phyloP scores from a whole-genome alignment of 2,329 filamentous ascomycete genomes.

The Fusarium staphyleae region DNA sequence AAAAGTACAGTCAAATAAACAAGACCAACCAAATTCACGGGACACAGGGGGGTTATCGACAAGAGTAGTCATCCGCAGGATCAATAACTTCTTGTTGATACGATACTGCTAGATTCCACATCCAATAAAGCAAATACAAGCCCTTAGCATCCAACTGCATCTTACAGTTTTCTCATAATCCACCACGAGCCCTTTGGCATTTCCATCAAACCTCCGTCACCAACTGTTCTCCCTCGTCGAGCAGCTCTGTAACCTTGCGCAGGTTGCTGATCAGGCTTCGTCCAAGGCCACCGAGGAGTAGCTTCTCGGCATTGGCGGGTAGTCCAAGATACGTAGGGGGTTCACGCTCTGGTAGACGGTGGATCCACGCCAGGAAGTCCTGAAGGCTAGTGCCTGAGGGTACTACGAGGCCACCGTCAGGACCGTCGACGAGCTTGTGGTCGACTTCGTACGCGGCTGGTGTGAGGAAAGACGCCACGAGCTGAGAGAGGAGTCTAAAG shows the following conservation, averaged over 20 bases:
- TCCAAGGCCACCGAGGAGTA: conserved; percentile 88
- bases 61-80: conserved; percentile 17
- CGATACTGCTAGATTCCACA: conserved; percentile 22
- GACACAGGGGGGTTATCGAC: conserved; percentile 35
- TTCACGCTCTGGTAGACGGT: conserved; percentile 89
- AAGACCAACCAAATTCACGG: conserved; percentile 20
- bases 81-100: conserved; percentile 3
- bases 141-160: neutral
- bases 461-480: conserved; percentile 82
- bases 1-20: conserved; percentile 11
- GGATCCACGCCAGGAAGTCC: conserved; percentile 92
- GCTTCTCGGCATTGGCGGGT: conserved; percentile 94
- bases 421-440: conserved; percentile 82
- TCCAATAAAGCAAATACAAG: conserved; percentile 12
- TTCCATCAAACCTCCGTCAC: conserved; percentile 66
- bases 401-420: conserved; percentile 70
- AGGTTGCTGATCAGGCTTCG: conserved; percentile 84
- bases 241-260: conserved; percentile 81
- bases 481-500: conserved; percentile 73
- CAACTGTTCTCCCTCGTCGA: conserved; percentile 94
- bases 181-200: neutral
- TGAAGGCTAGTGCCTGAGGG: conserved; percentile 82
- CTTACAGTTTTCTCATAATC: neutral
- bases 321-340: conserved; percentile 94
- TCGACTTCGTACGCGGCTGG: conserved; percentile 91